Base-by-base conservation (phyloP, 164 flowering plant species). In the Tinospora cordifolia region DNA sequence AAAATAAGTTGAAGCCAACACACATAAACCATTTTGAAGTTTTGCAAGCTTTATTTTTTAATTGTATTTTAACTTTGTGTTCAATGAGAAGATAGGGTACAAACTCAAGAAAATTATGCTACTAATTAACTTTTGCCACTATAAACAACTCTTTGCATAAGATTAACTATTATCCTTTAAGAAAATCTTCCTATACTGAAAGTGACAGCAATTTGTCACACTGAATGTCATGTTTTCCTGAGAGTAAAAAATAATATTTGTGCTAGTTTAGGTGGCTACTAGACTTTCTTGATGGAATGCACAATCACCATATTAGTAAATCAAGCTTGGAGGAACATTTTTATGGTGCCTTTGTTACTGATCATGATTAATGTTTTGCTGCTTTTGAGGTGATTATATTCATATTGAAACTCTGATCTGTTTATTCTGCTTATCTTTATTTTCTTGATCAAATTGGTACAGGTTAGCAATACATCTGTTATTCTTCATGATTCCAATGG, bases 401-500 rank as follows among this genome's bases (percentile, higher is more conserved):
- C 36, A 11, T 27, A 2, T 0, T 62, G 38, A 25, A 26, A 62
- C 19, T 12, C 19, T 70, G 63, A 3, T 21, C 15, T 62, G 3
- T 39, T 57, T 9, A 57, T 39, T 40, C 65, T 54, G 24, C n/a
- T 24, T 38, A 13, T 41, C 44, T 62, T 59, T 19, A 40, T 74
- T 63, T 68, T 58, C 25, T 66, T 17, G 39, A 44, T 41, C 69
- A 51, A 73, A 75, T 66, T 77, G 69, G 62, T 78, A 65, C 79
- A 93, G 98, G 91, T 93, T 66, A 75, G 75, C 39, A 79, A 76
- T 75, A 86, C 82, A 47, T 75, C 81, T 60, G 75, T 88, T 62
- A 47, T 74, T 67, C 92, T 93, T 75, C 78, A 65, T 68, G 96
- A 93, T 83, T 85, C 89, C 39, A 77, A 75, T 58, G 97, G 96